A percentile compares a stretch with the other conserved stretches of the same genome.
phyloP scores from a whole-genome alignment of 495 filamentous ascomycete species.

The Neurospora sp. region DNA sequence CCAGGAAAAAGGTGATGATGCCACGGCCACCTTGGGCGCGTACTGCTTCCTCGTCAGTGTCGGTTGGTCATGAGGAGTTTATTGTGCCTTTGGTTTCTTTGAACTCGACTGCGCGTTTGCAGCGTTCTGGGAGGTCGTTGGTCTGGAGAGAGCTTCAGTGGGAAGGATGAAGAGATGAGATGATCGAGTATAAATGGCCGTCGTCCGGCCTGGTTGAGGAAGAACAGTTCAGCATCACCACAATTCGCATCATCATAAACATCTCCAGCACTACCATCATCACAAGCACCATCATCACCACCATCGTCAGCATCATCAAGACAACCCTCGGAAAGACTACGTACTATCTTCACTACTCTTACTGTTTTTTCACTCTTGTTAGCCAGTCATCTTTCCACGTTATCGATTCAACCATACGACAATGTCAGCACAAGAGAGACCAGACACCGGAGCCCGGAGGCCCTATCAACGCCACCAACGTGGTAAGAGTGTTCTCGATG shows the following conservation, averaged over 20 bases:
- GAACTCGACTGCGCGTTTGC: not conserved
- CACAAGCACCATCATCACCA: not conserved
- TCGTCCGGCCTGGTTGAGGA: not conserved
- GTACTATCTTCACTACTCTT: too few relatives aligned
- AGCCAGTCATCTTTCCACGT: too few relatives aligned
- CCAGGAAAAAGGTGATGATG: rapidly evolving
- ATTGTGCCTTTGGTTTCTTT: not conserved
- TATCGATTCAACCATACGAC: too few relatives aligned
- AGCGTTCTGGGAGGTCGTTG: not conserved
- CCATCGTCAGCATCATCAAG: not conserved
- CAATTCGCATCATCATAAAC: not conserved
- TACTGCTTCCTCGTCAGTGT: not conserved
- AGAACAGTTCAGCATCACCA: not conserved
- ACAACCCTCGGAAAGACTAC: not conserved
- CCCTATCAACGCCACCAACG: too few relatives aligned
- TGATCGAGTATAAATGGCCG: not conserved
- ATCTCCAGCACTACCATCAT: too few relatives aligned
- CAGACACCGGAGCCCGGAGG: too few relatives aligned
- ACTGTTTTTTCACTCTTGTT: too few relatives aligned
- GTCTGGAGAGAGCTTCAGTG: not conserved
- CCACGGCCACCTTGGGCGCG: not conserved
- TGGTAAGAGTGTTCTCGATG: too few relatives aligned
- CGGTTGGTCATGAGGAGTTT: not conserved
- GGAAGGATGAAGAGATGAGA: not conserved
- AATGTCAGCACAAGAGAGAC: too few relatives aligned